Conservation (phyloP, 306 rosid genomes). For the Mimosa pudica region DNA sequence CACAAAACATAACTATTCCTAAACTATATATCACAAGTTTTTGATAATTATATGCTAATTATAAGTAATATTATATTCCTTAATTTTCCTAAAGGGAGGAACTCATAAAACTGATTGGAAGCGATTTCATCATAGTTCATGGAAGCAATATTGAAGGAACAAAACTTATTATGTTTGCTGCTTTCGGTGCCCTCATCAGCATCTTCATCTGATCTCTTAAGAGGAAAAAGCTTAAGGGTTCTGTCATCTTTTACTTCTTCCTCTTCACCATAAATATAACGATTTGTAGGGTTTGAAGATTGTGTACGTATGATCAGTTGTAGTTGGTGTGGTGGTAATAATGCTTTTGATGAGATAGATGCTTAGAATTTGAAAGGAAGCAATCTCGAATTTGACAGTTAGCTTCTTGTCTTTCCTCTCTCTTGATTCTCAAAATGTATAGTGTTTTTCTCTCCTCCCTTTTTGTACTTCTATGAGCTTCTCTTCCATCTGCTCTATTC, state of each 20-base stretch:
- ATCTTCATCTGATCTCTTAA: conserved; percentile 32
- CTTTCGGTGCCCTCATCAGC: conserved; percentile 28
- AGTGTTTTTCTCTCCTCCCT: conserved; percentile 32
- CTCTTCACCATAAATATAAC: conserved; percentile 13
- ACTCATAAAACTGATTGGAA: conserved; percentile 49
- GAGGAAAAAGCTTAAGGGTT: conserved; percentile 69
- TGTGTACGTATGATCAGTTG: too few relatives aligned
- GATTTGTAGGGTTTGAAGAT: conserved; percentile 23
- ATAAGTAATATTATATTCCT: neutral
- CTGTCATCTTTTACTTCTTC: conserved; percentile 30
- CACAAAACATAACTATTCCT: neutral
- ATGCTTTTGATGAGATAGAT: too few relatives aligned
- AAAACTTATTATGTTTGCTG: conserved; percentile 13
- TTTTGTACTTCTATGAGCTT: conserved; percentile 32
- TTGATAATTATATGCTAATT: neutral
- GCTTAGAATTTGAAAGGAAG: too few relatives aligned
- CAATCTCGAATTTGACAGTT: too few relatives aligned
- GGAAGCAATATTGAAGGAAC: conserved; percentile 7
- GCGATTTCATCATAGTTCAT: conserved; percentile 34
- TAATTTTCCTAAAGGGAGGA: conserved; percentile 57
- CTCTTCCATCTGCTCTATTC: conserved; percentile 48
- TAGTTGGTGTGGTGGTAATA: too few relatives aligned
- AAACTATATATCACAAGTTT: neutral
- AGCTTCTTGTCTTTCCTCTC: conserved; percentile 35
- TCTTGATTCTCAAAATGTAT: conserved; percentile 34